Conservation (phyloP, 2,329 filamentous ascomycete species). For the Fusarium sororula region DNA sequence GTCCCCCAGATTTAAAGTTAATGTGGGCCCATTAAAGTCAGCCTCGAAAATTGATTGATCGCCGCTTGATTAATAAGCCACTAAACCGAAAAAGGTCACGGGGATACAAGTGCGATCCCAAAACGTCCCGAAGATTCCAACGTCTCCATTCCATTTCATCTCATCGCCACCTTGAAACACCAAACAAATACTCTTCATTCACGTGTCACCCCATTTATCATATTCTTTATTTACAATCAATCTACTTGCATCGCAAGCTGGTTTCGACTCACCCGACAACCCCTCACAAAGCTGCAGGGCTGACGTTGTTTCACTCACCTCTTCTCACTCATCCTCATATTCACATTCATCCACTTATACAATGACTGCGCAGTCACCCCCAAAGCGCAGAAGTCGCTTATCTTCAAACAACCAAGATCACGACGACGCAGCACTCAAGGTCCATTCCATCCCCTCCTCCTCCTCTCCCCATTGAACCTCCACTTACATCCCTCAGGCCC, state of each 20-base stretch:
- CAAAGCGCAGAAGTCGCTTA: conserved; percentile 37
- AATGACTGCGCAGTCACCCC: conserved; percentile 16
- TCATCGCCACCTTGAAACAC: conserved; percentile 4
- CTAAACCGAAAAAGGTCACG: conserved; percentile 14
- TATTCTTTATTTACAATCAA: background rate
- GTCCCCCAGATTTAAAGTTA: conserved; percentile 1
- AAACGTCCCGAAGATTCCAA: conserved; percentile 27
- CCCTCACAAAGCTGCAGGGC: background rate
- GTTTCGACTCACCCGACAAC: background rate
- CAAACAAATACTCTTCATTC: background rate
- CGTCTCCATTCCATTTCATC: conserved; percentile 13
- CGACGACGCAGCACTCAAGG: conserved; percentile 41
- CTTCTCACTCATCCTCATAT: background rate
- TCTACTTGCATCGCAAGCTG: background rate
- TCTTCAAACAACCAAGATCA: conserved; percentile 22
- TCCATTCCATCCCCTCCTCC: too few species aligned
- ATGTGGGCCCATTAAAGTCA: background rate
- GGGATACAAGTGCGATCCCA: conserved; percentile 24
- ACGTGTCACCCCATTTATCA: background rate
- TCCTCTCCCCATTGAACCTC: background rate
- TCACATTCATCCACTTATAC: background rate
- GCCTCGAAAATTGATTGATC: background rate
- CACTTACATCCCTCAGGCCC: conserved; percentile 34
- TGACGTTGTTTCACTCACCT: background rate
- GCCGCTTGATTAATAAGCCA: conserved; percentile 13